Conservation (phyloP, 1,284 basidiomycete genomes). For the Neotropicomus parvogracilis region DNA sequence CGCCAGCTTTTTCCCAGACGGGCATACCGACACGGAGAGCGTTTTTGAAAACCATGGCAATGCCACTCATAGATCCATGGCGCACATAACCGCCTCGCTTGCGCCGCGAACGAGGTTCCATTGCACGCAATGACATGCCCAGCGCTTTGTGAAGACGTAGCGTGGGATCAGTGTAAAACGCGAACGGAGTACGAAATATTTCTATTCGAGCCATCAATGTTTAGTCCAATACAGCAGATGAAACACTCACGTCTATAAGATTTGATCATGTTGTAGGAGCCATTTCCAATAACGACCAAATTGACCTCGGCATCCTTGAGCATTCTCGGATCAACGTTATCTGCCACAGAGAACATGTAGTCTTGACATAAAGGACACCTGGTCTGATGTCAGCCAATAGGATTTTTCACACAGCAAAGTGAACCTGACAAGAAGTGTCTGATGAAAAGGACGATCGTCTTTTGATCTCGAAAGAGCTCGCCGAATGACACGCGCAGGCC, state of each 20-base stretch:
- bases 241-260: conserved; percentile 57
- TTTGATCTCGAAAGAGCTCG: conserved; percentile 61
- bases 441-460: conserved; percentile 73
- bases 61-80: conserved; percentile 60
- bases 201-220: conserved; percentile 33
- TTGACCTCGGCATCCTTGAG: conserved; percentile 53
- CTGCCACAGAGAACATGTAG: conserved; percentile 70
- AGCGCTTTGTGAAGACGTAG: conserved; percentile 67
- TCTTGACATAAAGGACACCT: conserved; percentile 81
- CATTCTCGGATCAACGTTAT: conserved; percentile 48
- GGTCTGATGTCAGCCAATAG: conserved; percentile 9
- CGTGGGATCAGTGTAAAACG: conserved; percentile 77
- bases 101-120: conserved; percentile 31
- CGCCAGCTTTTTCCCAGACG: conserved; percentile 75
- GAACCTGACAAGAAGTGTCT: conserved; percentile 53
- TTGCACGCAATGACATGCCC: conserved; percentile 65
- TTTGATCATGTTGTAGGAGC: conserved; percentile 67
- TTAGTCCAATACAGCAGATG: conserved; percentile 3
- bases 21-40: conserved; percentile 71
- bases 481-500: conserved; percentile 69
- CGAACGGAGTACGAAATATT: conserved; percentile 58
- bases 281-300: conserved; percentile 76
- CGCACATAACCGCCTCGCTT: conserved; percentile 60
- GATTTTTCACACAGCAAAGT: conserved; percentile 7
- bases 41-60: conserved; percentile 66